Percentiles rank a stretch among this genome's conserved stretches.
Conservation (phyloP, 352 stramenopile species). For the Phytophthora ohioensis region DNA sequence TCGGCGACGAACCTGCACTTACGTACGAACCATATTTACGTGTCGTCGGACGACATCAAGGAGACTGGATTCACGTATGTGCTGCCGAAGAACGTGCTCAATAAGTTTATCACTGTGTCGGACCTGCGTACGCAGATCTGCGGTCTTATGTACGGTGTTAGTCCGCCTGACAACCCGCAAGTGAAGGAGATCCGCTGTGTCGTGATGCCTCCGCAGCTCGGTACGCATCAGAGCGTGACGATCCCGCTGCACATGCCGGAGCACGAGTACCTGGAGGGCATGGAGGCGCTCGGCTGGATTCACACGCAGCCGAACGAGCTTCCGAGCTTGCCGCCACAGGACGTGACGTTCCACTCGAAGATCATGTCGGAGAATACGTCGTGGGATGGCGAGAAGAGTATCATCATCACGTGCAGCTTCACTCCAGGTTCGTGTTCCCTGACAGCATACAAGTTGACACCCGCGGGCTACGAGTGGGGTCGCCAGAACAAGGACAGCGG, state of each 20-base stretch:
- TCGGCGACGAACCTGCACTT: constrained; percentile 99
- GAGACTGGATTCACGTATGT: constrained; percentile 99
- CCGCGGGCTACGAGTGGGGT: constrained; percentile 97
- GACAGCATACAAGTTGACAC: constrained; percentile 99
- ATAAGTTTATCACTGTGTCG: constrained; percentile 99
- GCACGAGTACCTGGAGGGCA: constrained; percentile 97
- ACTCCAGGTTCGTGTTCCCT: constrained; percentile 99
- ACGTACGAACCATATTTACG: constrained; percentile 99
- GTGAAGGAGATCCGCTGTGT: constrained; percentile 99
- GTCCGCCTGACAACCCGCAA: constrained; percentile 97
- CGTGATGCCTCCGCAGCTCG: constrained; percentile 99
- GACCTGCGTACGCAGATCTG: constrained; percentile 98
- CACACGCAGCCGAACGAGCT: constrained; percentile 99
- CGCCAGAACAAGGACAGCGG: constrained; percentile 97
- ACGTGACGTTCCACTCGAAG: constrained; percentile 97
- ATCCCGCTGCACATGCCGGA: constrained; percentile 97
- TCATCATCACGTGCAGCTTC: constrained; percentile 99
- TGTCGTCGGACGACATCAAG: constrained; percentile 98
- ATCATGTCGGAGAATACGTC: constrained; percentile 97
- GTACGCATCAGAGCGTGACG: constrained; percentile 97
- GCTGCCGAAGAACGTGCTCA: constrained; percentile 99
- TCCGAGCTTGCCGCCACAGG: constrained; percentile 95
- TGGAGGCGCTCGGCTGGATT: constrained; percentile 99
- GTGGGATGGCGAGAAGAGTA: constrained; percentile 98
- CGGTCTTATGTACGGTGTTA: constrained; percentile 99